These are phyloP conservation scores for Gliomastix tumulicola DNA, from an alignment of 2,329 filamentous ascomycete genomes.

Conservation along the genomic window DNA sequence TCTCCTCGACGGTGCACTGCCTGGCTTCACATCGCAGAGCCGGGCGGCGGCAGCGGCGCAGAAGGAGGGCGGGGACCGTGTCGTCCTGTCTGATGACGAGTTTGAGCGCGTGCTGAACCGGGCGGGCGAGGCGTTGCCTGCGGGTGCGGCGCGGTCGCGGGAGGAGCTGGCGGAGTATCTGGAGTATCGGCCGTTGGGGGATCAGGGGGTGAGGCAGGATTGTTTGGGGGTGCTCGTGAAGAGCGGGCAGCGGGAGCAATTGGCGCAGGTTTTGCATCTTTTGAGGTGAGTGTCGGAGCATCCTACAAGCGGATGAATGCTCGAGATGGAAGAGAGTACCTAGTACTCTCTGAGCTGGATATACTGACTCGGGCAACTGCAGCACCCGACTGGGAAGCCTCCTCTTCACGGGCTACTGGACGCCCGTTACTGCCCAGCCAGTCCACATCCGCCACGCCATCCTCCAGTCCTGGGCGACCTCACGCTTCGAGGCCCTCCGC, in stretches of 20 bases:
- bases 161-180: conserved; percentile 46
- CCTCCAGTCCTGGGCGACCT: conserved; percentile 53
- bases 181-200: conserved; percentile 39
- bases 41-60: conserved; percentile 11
- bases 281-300: conserved; percentile 33
- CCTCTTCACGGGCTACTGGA: conserved; percentile 60
- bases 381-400: conserved; percentile 58
- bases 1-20: conserved; percentile 52
- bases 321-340: too few relatives aligned
- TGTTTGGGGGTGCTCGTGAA: conserved; percentile 33
- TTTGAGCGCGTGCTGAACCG: conserved; percentile 37
- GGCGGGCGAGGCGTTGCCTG: conserved; percentile 23
- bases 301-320: too few relatives aligned
- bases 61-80: conserved; percentile 15
- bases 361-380: too few relatives aligned
- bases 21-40: conserved; percentile 44
- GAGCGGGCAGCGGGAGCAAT: conserved; percentile 23
- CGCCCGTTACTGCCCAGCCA: conserved; percentile 55
- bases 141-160: conserved; percentile 30
- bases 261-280: conserved; percentile 30
- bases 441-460: conserved; percentile 53
- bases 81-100: conserved; percentile 40
- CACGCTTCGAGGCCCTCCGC: conserved; percentile 48
- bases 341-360: too few relatives aligned
- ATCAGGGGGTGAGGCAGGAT: conserved; percentile 44